Base-by-base conservation (phyloP, 192 early-diverging fungal genomes). In the Entophlyctis helioformis region DNA sequence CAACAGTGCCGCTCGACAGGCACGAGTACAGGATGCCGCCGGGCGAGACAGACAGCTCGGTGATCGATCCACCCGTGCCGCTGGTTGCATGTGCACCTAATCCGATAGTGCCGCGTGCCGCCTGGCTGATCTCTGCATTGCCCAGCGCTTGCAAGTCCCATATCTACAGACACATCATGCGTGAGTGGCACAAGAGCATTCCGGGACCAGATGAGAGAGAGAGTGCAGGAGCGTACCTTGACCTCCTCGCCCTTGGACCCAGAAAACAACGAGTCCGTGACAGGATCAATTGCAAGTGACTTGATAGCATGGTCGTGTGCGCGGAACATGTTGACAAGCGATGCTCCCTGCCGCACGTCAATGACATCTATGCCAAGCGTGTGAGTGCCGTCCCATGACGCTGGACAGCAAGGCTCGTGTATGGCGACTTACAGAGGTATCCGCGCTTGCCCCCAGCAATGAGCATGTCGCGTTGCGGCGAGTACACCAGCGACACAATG, bases 381-480 rank as follows among this genome's bases (percentile, higher is more conserved):
- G 31, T 31, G 47, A 22, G 38, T 24, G 40, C 16, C 57, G 8
- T 28, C 0, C 9, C 12, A 48, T 13, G 45, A 40, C 41, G 15
- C 15, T 42, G 6, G 39, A 20, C 8, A 37, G 12, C 12, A 8
- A 39, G 6, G 11, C 35, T 41, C 35, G 37, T 8, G 9, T 18
- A 39, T 1, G 6, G 38, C 10, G 12, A 49, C 70, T 56, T 74
- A 85, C 82, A 68, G 13, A 89, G 80, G 44, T 82, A 79, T 20
- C 86, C 86, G 34, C 73, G 67, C 42, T 80, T 80, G 16, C 82
- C 78, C 2, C 86, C 86, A 20, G 82, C 72, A 28, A 87, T 66
- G 13, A 89, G 46, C 1, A 83, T 45, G 35, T 85, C 63, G 37
- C 73, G 69, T 20, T 67, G 53, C 13, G 66, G 44, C 6, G 73